These are phyloP conservation scores for Saccharomycopsis babjevae DNA, from an alignment of 805 yeast species.

Conservation along the genomic window DNA sequence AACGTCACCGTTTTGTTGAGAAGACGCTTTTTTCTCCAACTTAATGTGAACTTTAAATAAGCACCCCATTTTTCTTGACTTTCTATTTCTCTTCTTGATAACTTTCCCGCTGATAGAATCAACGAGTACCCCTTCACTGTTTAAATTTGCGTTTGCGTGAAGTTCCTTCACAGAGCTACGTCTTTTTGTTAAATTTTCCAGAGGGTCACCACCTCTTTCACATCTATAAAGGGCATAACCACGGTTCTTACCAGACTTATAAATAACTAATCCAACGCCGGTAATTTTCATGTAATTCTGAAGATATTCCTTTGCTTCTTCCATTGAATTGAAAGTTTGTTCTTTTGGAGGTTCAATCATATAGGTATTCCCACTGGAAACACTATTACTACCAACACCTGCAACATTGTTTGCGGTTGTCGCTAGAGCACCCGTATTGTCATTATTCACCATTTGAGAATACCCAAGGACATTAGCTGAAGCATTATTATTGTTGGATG, in stretches of 20 bases:
- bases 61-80: conserved; percentile 13
- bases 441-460: neutral
- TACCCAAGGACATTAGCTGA: neutral
- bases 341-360: conserved; percentile 11
- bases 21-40: conserved; percentile 9
- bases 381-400: neutral
- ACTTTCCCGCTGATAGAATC: conserved; percentile 5
- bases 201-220: conserved; percentile 18
- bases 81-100: conserved; percentile 11
- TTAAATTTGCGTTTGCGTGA: neutral
- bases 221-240: conserved; percentile 19
- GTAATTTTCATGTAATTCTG: conserved; percentile 11
- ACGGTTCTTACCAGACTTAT: conserved; percentile 18
- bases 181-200: conserved; percentile 14
- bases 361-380: neutral
- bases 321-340: conserved; percentile 14
- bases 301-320: conserved; percentile 16
- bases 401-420: neutral
- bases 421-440: neutral
- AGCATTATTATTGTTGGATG: conserved; percentile 9
- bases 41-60: conserved; percentile 16
- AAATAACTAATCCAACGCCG: conserved; percentile 16
- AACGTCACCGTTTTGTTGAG: neutral
- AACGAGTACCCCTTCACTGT: conserved; percentile 3
- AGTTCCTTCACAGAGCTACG: conserved; percentile 2